Conservation (phyloP, 1,139 yeast genomes). For the Wickerhamiella pararugosa region DNA sequence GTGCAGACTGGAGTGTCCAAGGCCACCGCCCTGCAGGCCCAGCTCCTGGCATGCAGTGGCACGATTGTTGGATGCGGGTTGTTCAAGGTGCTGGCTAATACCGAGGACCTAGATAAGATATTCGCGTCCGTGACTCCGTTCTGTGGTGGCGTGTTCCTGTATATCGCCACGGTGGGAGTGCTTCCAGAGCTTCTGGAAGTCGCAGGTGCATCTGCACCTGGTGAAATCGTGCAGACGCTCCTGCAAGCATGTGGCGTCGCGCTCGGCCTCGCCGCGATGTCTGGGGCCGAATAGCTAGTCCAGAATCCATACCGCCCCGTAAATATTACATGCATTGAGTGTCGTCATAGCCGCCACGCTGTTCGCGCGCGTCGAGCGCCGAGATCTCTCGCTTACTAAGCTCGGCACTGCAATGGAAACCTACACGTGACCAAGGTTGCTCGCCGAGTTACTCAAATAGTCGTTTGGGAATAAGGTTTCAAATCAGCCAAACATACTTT, state of each 20-base stretch:
- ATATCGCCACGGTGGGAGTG: slow-evolving; percentile 51
- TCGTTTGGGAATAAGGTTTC: too few relatives aligned
- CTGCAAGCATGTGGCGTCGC: slow-evolving; percentile 33
- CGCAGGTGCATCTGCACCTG: slow-evolving; percentile 22
- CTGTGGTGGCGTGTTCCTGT: slow-evolving; percentile 56
- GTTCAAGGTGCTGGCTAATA: slow-evolving; percentile 22
- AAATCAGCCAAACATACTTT: too few relatives aligned
- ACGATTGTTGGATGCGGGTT: slow-evolving; percentile 47
- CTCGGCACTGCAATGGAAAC: too few relatives aligned
- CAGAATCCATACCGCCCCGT: too few relatives aligned
- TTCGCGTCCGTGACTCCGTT: slow-evolving; percentile 44
- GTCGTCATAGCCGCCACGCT: too few relatives aligned
- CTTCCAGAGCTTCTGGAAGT: slow-evolving; percentile 45
- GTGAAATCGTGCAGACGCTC: slow-evolving; percentile 18
- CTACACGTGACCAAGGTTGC: too few relatives aligned
- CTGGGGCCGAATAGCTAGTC: too few relatives aligned
- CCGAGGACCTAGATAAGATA: slow-evolving; percentile 31
- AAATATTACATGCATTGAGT: too few relatives aligned
- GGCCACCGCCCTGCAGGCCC: slow-evolving; percentile 46
- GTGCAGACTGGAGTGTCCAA: slow-evolving; percentile 51
- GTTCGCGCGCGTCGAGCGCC: too few relatives aligned
- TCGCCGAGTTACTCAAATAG: too few relatives aligned
- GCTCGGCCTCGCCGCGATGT: slow-evolving; percentile 37
- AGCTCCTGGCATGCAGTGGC: slow-evolving; percentile 46
- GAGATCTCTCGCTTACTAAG: too few relatives aligned